Base-by-base conservation (phyloP, 371 early-diverging fungal species). In the Mucor indicus region DNA sequence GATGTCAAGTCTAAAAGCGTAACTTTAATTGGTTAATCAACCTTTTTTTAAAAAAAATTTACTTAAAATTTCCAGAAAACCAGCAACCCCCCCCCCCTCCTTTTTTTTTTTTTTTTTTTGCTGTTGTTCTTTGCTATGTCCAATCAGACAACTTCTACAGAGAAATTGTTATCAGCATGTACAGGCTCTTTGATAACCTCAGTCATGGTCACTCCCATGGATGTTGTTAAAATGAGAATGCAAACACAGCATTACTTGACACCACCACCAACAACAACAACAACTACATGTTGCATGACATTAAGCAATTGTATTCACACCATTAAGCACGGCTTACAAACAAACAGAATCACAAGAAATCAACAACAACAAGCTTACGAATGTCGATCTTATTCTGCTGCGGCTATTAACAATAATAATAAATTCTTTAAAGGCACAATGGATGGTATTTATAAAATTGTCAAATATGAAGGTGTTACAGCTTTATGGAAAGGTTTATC, bases 221-320 rank as follows among this genome's bases (percentile, higher is more conserved):
- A 96, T 62, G 93, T 96, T 12, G 85, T 96, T 31, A 96, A 96
- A 62, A 91, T 91, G 31, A 75, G 96, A 31, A 77, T 94, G 69
- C 96, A 95, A 59, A 81, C 90, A 3, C 89, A 85, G 41, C 50
- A 56, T 39, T n/a, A n/a, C n/a, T n/a, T n/a, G n/a, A 29, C 31
- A 2, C 38, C 19, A 55, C 37, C 22, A 31, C 43, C 44, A 19
- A 13, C 37, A 16, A 8, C 38, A 9, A 33, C 16, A 13, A 17
- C 46, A 36, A n/a, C 35, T 4, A 27, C 16, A 21, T 56, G 57
- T 20, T 56, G 57, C 20, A 45, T 40, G 16, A 37, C 54, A 22
- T 50, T 49, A 15, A 50, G 40, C 9, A 38, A 38, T 30, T 56
- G 57, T 30, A 39, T 48, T 30, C 39, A 59, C 50, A 8, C 54